Conservation (phyloP, 768 basidiomycete species). For the Candolleomyces efflorescens region DNA sequence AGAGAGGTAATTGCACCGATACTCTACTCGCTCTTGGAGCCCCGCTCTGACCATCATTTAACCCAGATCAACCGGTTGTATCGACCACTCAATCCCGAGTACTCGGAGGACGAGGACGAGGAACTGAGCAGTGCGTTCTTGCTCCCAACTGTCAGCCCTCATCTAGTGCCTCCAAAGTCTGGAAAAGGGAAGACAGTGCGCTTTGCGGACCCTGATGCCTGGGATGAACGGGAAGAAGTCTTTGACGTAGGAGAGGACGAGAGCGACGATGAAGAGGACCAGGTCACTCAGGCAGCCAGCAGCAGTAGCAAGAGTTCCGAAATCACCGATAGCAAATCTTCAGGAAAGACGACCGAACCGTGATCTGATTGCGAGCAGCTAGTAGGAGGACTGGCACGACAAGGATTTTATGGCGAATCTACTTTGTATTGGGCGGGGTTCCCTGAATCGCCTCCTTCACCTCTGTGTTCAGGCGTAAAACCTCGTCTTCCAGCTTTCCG, state of each 20-base stretch:
- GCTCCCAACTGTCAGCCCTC: conserved; percentile 46
- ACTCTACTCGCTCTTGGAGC: background rate
- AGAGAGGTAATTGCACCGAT: conserved; percentile 54
- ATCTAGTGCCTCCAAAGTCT: conserved; percentile 12
- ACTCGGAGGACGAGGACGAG: conserved; percentile 26
- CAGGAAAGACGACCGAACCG: background rate
- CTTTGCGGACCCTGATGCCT: conserved; percentile 48
- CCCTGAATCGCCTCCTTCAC: conserved; percentile 39
- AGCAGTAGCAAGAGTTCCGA: background rate
- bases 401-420: conserved; percentile 15
- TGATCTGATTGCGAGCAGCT: no score
- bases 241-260: conserved; percentile 66
- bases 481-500: conserved; percentile 38
- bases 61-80: background rate
- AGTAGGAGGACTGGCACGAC: background rate
- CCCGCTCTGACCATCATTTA: background rate
- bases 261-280: conserved; percentile 43
- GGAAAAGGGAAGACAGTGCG: conserved; percentile 31
- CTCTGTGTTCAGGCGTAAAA: conserved; percentile 24
- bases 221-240: conserved; percentile 76
- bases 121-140: conserved; percentile 46
- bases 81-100: background rate
- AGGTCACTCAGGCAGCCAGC: conserved; percentile 8
- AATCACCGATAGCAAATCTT: background rate
- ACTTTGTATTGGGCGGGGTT: conserved; percentile 22